phyloP scores from a whole-genome alignment of 345 rosid genomes.

The Citrus sp. region DNA sequence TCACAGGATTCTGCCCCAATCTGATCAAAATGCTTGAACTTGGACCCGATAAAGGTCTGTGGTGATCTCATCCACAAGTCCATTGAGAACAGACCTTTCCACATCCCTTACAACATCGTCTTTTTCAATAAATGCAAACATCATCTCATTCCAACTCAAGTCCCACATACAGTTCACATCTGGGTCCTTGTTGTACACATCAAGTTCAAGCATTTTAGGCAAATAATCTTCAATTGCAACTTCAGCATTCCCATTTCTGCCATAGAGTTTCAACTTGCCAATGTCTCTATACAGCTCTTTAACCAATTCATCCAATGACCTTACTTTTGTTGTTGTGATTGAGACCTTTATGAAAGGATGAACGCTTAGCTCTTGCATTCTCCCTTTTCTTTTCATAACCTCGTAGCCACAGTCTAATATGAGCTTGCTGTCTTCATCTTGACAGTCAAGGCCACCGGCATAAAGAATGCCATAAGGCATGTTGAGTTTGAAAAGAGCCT shows the following conservation, averaged over 20 bases:
- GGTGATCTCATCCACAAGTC: slow-evolving; percentile 63
- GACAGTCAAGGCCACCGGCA: slow-evolving; percentile 20
- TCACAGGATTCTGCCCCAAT: neutral
- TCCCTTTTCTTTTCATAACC: slow-evolving; percentile 76
- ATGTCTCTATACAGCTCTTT: slow-evolving; percentile 53
- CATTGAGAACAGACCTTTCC: slow-evolving; percentile 61
- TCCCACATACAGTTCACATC: slow-evolving; percentile 92
- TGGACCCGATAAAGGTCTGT: slow-evolving; percentile 43
- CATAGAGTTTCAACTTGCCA: slow-evolving; percentile 46
- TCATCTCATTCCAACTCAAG: slow-evolving; percentile 56
- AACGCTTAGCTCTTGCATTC: slow-evolving; percentile 57
- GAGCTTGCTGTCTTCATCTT: slow-evolving; percentile 50
- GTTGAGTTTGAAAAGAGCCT: slow-evolving; percentile 75
- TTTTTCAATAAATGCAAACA: slow-evolving; percentile 49
- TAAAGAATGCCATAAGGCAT: slow-evolving; percentile 42
- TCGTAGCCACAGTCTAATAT: slow-evolving; percentile 75
- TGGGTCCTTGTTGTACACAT: slow-evolving; percentile 48
- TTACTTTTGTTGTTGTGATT: slow-evolving; percentile 27
- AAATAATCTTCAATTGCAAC: slow-evolving; percentile 52
- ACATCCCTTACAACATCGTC: slow-evolving; percentile 71
- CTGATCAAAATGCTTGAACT: slow-evolving; percentile 15
- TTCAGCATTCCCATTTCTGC: slow-evolving; percentile 39
- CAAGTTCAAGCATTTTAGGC: slow-evolving; percentile 61
- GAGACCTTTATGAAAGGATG: slow-evolving; percentile 59
- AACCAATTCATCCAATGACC: slow-evolving; percentile 61